Evolutionary conservation across 768 basidiomycete species (phyloP).

Genomic region (Scleroderma bovista): DNA sequence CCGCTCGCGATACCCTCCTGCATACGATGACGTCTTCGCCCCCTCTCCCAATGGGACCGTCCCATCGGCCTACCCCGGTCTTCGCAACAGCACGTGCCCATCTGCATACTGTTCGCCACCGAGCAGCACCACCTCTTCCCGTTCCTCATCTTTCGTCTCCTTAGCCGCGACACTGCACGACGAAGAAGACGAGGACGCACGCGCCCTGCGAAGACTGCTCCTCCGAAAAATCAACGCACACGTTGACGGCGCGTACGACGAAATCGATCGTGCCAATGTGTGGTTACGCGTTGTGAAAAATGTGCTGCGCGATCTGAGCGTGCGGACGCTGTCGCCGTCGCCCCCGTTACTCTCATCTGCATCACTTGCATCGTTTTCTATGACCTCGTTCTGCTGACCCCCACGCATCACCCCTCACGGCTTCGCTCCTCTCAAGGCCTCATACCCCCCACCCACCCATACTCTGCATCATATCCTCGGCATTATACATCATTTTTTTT

Average conservation of each 20-base stretch:
- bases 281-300: slow-evolving; percentile 67
- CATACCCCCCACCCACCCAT: background rate
- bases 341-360: background rate
- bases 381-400: background rate
- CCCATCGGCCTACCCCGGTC: slow-evolving; percentile 3
- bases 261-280: slow-evolving; percentile 51
- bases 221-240: slow-evolving; percentile 60
- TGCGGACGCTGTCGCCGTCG: slow-evolving; percentile 6
- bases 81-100: background rate
- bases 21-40: slow-evolving; percentile 15
- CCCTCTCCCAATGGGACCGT: slow-evolving; percentile 8
- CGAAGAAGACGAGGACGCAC: slow-evolving; percentile 59
- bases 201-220: slow-evolving; percentile 56
- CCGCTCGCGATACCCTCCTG: slow-evolving; percentile 24
- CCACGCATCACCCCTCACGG: background rate
- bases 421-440: background rate
- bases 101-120: slow-evolving; percentile 20
- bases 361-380: background rate
- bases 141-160: slow-evolving; percentile 36
- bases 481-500: background rate
- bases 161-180: slow-evolving; percentile 45
- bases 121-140: slow-evolving; percentile 12
- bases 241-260: slow-evolving; percentile 51
- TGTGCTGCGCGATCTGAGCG: slow-evolving; percentile 51
- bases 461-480: background rate